These are phyloP conservation scores for Wallacemonas sp. DNA, from an alignment of 208 protist species.

Conservation along the genomic window DNA sequence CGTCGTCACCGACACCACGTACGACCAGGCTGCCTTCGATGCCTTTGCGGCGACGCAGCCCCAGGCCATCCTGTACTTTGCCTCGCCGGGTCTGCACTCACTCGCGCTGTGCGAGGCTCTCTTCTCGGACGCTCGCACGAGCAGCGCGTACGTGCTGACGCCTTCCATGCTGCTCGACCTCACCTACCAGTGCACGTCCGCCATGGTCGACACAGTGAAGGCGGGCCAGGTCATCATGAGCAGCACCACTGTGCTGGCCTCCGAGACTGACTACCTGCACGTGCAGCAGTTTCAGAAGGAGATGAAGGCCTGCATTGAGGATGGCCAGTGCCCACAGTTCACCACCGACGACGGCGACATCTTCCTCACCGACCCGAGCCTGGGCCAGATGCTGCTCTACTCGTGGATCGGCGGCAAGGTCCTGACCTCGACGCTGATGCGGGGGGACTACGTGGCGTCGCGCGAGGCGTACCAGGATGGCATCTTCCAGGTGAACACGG, in stretches of 20 bases:
- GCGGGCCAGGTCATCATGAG: constrained; percentile 38
- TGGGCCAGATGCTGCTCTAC: constrained; percentile 28
- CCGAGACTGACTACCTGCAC: constrained; percentile 16
- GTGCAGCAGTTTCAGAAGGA: constrained; percentile 34
- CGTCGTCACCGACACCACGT: constrained; percentile 8
- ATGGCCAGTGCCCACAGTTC: constrained; percentile 16
- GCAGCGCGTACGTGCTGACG: constrained; percentile 25
- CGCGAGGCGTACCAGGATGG: constrained; percentile 15
- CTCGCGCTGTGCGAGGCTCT: constrained; percentile 24
- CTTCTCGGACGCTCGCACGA: constrained; percentile 32
- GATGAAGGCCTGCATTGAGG: constrained; percentile 38
- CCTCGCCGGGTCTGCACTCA: constrained; percentile 18
- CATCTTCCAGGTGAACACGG: constrained; percentile 40
- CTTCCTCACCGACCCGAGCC: background rate
- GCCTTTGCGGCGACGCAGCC: constrained; percentile 37
- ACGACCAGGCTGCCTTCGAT: constrained; percentile 31
- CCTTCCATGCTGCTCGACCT: constrained; percentile 24
- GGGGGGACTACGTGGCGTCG: constrained; percentile 1
- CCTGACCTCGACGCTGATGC: constrained; percentile 18
- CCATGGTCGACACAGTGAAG: background rate
- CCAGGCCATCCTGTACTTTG: constrained; percentile 51
- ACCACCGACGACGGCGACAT: background rate
- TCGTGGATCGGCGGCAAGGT: constrained; percentile 47
- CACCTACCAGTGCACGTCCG: constrained; percentile 20
- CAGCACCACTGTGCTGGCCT: constrained; percentile 32